These are phyloP conservation scores for Ceratocystis huliohia DNA, from an alignment of 2,329 filamentous ascomycete species.

Conservation along the genomic window DNA sequence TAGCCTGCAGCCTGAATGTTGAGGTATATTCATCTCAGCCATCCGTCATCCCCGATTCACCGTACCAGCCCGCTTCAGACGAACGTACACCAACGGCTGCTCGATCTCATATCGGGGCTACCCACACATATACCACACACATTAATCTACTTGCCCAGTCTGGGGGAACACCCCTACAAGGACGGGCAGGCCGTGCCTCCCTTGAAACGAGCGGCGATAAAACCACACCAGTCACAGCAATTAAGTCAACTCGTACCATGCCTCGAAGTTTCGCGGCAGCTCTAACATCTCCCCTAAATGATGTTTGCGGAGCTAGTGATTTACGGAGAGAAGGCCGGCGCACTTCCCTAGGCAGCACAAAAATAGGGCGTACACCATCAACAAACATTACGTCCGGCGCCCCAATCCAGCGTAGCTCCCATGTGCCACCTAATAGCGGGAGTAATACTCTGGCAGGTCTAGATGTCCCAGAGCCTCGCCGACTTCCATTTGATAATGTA, in stretches of 20 bases:
- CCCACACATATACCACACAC: background rate
- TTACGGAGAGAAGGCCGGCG: background rate
- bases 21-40: slow-evolving; percentile 15
- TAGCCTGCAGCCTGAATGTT: slow-evolving; percentile 16
- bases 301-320: background rate
- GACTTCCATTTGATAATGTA: slow-evolving; percentile 15
- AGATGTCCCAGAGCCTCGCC: slow-evolving; percentile 16
- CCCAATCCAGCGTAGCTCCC: background rate
- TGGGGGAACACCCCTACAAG: background rate
- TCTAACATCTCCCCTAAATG: background rate
- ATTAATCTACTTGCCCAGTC: background rate
- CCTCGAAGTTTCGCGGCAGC: background rate
- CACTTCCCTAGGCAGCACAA: background rate
- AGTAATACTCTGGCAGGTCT: slow-evolving; percentile 13
- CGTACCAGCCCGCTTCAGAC: background rate
- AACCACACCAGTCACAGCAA: background rate
- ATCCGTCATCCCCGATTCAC: slow-evolving; percentile 17
- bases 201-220: background rate
- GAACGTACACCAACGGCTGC: background rate
- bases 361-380: background rate
- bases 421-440: background rate
- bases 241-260: background rate
- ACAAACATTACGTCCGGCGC: background rate
- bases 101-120: background rate
- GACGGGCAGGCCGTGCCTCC: background rate